Evolutionary conservation across 345 rosid species (phyloP).

Genomic region (Melaleuca quinquenervia): DNA sequence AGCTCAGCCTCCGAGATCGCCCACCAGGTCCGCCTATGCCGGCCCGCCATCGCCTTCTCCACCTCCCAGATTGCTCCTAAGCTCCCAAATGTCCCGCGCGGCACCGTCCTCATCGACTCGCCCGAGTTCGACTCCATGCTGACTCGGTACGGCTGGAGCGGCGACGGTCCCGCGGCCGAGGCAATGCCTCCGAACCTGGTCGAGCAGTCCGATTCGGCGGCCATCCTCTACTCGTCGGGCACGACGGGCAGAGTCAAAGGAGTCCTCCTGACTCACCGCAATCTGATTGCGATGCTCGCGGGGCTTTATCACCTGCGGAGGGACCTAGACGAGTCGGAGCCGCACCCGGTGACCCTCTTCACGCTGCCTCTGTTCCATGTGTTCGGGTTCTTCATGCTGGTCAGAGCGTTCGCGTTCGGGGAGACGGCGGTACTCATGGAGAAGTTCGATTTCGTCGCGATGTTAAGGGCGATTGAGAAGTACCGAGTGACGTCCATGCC

Average conservation of each 20-base stretch:
- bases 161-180: background rate
- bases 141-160: background rate
- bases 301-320: constrained; percentile 17
- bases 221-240: constrained; percentile 72
- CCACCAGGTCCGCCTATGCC: constrained; percentile 41
- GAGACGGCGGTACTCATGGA: constrained; percentile 35
- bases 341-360: constrained; percentile 37
- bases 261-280: constrained; percentile 56
- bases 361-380: constrained; percentile 38
- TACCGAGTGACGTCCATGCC: constrained; percentile 53
- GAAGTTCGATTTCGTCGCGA: constrained; percentile 28
- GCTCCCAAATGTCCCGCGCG: constrained; percentile 25
- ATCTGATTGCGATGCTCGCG: constrained; percentile 49
- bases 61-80: constrained; percentile 32
- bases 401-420: constrained; percentile 19
- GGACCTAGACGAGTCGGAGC: constrained; percentile 3
- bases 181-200: constrained; percentile 3
- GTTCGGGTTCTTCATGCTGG: constrained; percentile 29
- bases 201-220: constrained; percentile 58
- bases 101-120: constrained; percentile 53
- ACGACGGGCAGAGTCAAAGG: constrained; percentile 77
- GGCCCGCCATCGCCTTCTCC: constrained; percentile 68
- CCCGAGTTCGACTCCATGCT: constrained; percentile 55
- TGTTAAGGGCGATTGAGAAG: constrained; percentile 34
- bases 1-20: constrained; percentile 44